Base-by-base conservation (phyloP, 148 eudicot genomes). In the Heliamphora exappendiculata region DNA sequence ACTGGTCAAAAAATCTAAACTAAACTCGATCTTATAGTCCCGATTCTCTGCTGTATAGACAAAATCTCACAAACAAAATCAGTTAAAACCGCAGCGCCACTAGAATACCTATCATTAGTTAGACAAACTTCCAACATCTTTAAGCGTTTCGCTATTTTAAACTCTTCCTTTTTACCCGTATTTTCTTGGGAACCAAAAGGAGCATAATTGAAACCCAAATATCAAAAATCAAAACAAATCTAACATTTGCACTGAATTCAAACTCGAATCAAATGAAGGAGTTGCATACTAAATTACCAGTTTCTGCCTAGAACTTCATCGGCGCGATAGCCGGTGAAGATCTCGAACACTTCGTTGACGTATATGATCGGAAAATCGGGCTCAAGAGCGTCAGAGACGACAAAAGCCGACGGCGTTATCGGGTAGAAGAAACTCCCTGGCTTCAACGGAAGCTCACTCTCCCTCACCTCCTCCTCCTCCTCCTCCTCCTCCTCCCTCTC, bases 271-370 rank as follows among this genome's bases (percentile, higher is more conserved):
- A 73, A 39, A 6, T 22, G 36, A 55, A 73, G 26, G 47, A 42
- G 19, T 24, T 14, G 0, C 37, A 2, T 12, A 16, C 1, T 17
- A 24, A 70, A 39, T 79, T 71, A 93, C 98, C 98, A 93, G 78
- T 93, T 93, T 0, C 90, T 87, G 45, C 98, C 98, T 5, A 93
- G 87, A 51, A 91, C 86, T 88, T 93, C 96, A 45, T 88, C 85
- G 29, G 98, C 93, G 3, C 88, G 89, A 67, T 88, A 91, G 0
- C 98, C 98, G 31, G 98, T 91, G 64, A 82, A 81, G 71, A 82
- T 72, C 81, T 93, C 96, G 72, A 93, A 93, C 3, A 85, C 82
- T 8, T 87, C 78, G 65, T 93, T 93, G 53, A 93, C 98, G 73
- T 93, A 93, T 39, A 93, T 93, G 78, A 93, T 71, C 0, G 98